These are phyloP conservation scores for Phylloporus scabripes DNA, from an alignment of 768 basidiomycete genomes.

Conservation along the genomic window DNA sequence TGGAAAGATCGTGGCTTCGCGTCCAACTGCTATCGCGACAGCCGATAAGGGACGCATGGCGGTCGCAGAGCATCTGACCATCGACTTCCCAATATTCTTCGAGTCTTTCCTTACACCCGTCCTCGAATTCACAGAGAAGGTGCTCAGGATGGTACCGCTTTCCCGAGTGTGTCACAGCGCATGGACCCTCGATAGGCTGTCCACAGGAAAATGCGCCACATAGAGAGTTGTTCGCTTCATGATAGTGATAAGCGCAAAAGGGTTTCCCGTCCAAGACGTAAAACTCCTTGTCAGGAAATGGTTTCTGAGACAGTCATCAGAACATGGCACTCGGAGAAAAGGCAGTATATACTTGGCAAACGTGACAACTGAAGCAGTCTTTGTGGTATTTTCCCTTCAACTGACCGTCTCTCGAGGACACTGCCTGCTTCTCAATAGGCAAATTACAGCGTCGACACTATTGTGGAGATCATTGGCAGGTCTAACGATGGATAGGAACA, in stretches of 20 bases:
- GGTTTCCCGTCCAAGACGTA: constrained; percentile 91
- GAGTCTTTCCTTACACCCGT: constrained; percentile 48
- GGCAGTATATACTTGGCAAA: constrained; percentile 57
- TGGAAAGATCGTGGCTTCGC: constrained; percentile 11
- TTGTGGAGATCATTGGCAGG: constrained; percentile 1
- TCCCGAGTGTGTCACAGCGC: constrained; percentile 78
- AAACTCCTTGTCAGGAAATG: constrained; percentile 88
- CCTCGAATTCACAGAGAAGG: constrained; percentile 71
- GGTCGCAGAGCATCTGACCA: constrained; percentile 80
- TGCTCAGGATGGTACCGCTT: constrained; percentile 87
- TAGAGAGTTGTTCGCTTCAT: constrained; percentile 84
- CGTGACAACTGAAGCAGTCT: constrained; percentile 84
- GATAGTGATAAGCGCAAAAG: constrained; percentile 88
- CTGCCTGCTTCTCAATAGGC: constrained; percentile 87
- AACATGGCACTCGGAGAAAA: neutral
- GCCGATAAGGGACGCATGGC: constrained; percentile 48
- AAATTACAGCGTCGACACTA: constrained; percentile 85
- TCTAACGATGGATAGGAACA: neutral
- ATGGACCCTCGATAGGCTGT: constrained; percentile 89
- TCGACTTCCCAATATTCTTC: constrained; percentile 91
- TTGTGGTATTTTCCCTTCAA: constrained; percentile 94
- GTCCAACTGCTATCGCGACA: constrained; percentile 21
- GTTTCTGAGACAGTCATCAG: constrained; percentile 47
- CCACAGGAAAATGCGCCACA: constrained; percentile 77
- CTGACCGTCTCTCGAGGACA: constrained; percentile 89